A percentile compares a stretch with the other conserved stretches of the same genome.
Conservation (phyloP, 768 basidiomycete genomes). For the Rhizopogon vinicolor region DNA sequence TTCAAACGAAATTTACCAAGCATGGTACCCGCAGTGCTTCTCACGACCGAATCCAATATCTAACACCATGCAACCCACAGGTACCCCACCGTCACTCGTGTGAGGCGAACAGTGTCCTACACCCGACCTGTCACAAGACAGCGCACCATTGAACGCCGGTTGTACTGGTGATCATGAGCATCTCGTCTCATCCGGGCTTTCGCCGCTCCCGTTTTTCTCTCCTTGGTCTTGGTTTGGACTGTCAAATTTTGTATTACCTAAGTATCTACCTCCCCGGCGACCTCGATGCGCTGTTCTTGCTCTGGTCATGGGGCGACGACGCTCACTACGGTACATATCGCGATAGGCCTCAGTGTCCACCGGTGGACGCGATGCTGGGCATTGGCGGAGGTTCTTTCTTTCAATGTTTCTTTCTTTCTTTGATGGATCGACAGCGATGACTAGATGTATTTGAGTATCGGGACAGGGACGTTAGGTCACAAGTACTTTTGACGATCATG, state of each 20-base stretch:
- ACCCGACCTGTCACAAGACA: slow-evolving; percentile 42
- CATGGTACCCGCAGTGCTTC: slow-evolving; percentile 39
- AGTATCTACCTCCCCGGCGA: slow-evolving; percentile 19
- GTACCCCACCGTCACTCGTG: slow-evolving; percentile 77
- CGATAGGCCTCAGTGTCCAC: slow-evolving; percentile 2
- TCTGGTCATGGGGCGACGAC: slow-evolving; percentile 36
- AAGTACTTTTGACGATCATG: slow-evolving; percentile 1
- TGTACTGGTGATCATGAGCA: slow-evolving; percentile 57
- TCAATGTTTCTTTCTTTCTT: background rate
- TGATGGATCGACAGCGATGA: background rate
- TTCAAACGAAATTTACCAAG: slow-evolving; percentile 55
- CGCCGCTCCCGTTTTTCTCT: background rate
- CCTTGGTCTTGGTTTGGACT: slow-evolving; percentile 11
- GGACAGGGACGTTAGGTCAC: slow-evolving; percentile 9
- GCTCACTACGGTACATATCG: slow-evolving; percentile 14
- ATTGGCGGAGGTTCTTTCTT: slow-evolving; percentile 7
- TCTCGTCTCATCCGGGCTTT: too few relatives aligned
- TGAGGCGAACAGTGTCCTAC: slow-evolving; percentile 69
- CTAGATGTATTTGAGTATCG: slow-evolving; percentile 16
- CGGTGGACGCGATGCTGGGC: slow-evolving; percentile 16
- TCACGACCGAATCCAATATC: background rate
- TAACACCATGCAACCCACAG: slow-evolving; percentile 27
- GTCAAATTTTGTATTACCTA: slow-evolving; percentile 30
- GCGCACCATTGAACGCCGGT: slow-evolving; percentile 66
- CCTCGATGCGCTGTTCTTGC: slow-evolving; percentile 43